Base-by-base conservation (phyloP, 192 early-diverging fungal genomes). In the Backusella psychrophila region DNA sequence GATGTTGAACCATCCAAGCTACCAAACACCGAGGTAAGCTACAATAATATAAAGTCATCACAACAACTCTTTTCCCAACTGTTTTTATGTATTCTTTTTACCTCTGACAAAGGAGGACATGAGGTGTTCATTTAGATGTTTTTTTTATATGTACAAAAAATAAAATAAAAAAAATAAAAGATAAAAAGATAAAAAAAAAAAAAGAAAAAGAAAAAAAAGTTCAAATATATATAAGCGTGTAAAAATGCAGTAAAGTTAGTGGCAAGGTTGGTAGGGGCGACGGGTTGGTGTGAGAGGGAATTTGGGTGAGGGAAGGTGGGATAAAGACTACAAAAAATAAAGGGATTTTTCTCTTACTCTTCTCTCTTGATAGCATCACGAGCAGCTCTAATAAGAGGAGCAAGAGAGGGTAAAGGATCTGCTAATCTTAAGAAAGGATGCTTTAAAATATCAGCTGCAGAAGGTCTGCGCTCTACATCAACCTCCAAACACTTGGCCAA, bases 351-450 rank as follows among this genome's bases (percentile, higher is more conserved):
- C 11, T 17, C 15, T 42, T 34, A 67, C 21, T 67, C 75, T 33
- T 85, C 77, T 42, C 80, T 72, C 75, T 84, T 67, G 39, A 73
- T 69, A 46, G 84, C 84, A 66, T 77, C 88, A 75, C 81, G 88
- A 36, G 81, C 81, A 21, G 81, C 81, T 12, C 80, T 85, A 59
- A 91, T 90, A 11, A 90, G 71, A 46, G 90, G 90, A 8, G 84
- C 85, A 31, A 91, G 82, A 63, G 89, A 82, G 33, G 76, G 81
- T 26, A 91, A 79, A 21, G 90, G 90, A 53, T 86, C 90, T 34
- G 90, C 87, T 29, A 77, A 78, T 53, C 75, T 73, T 66, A 91
- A 74, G 75, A 90, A 91, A 4, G 89, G 90, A 77, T 91, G 90
- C 75, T 85, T 82, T 21, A 93, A 78, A 42, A 91, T 72, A 68